phyloP scores from a whole-genome alignment of 2,329 filamentous ascomycete species.

The Cytospora piceae region DNA sequence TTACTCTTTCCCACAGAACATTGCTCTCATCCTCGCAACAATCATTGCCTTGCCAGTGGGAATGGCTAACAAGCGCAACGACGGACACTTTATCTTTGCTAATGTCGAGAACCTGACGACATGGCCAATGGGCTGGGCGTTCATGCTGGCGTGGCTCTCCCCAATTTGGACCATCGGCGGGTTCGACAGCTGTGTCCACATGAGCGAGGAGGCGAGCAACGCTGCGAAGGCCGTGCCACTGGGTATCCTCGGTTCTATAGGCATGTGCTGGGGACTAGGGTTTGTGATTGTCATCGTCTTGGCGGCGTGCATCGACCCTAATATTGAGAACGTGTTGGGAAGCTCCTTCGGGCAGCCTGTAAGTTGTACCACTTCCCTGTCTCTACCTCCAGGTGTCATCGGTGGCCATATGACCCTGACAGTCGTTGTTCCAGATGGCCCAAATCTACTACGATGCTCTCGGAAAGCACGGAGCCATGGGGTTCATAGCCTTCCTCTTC shows the following conservation, averaged over 20 bases:
- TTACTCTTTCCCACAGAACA: slow-evolving; percentile 41
- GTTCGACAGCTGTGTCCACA: slow-evolving; percentile 57
- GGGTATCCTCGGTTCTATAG: slow-evolving; percentile 62
- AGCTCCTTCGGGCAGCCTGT: slow-evolving; percentile 62
- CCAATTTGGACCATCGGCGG: slow-evolving; percentile 66
- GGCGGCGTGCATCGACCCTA: slow-evolving; percentile 58
- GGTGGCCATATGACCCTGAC: not conserved
- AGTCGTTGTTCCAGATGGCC: slow-evolving; percentile 33
- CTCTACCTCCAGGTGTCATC: not conserved
- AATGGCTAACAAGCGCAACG: slow-evolving; percentile 44
- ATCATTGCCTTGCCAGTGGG: slow-evolving; percentile 61
- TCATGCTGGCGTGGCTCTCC: slow-evolving; percentile 63
- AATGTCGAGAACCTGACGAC: slow-evolving; percentile 60
- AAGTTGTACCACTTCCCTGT: slow-evolving; percentile 41
- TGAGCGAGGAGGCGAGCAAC: slow-evolving; percentile 64
- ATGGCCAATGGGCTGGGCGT: slow-evolving; percentile 61
- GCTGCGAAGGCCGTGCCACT: slow-evolving; percentile 62
- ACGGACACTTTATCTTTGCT: slow-evolving; percentile 57
- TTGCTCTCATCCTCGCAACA: slow-evolving; percentile 58
- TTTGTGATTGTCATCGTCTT: slow-evolving; percentile 62
- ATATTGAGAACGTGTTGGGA: slow-evolving; percentile 52
- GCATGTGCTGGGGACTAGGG: slow-evolving; percentile 56
- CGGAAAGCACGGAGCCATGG: slow-evolving; percentile 61
- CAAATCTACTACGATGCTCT: slow-evolving; percentile 65
- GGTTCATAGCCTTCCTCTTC: slow-evolving; percentile 61